Percentiles rank a stretch among this genome's conserved stretches.
Conservation (phyloP, 2,329 filamentous ascomycete genomes). For the Epichloe uncinata region DNA sequence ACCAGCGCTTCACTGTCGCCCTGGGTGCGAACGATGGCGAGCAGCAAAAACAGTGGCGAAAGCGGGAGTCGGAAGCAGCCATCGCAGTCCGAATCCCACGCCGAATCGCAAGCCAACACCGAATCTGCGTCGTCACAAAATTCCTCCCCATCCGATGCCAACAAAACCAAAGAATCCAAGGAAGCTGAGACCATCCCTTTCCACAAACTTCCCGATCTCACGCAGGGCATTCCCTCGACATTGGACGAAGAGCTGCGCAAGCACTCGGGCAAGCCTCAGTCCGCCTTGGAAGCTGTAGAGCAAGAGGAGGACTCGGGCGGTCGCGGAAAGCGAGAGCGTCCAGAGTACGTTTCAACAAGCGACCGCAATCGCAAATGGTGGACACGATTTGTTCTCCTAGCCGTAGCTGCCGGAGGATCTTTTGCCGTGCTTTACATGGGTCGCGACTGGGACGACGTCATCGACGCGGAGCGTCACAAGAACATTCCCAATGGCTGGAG, state of each 20-base stretch:
- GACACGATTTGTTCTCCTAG: conserved; percentile 60
- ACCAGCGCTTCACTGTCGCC: conserved; percentile 11
- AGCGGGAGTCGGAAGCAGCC: conserved; percentile 4
- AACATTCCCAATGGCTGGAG: conserved; percentile 74
- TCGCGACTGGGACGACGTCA: conserved; percentile 74
- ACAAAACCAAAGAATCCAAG: conserved; percentile 14
- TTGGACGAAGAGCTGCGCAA: conserved; percentile 60
- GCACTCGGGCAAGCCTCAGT: conserved; percentile 21
- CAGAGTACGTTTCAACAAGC: conserved; percentile 81
- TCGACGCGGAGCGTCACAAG: conserved; percentile 53
- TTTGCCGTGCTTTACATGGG: conserved; percentile 62
- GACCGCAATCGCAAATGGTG: conserved; percentile 68
- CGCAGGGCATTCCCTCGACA: conserved; percentile 88
- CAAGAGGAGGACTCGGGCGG: conserved; percentile 19
- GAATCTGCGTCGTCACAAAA: conserved; percentile 4
- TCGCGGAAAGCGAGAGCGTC: conserved; percentile 33
- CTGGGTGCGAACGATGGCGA: conserved; percentile 18
- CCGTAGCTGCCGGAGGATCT: conserved; percentile 41
- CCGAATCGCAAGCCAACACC: conserved; percentile 1
- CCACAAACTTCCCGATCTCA: conserved; percentile 73
- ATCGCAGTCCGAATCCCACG: neutral
- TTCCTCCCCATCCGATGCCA: neutral
- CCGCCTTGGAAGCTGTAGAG: conserved; percentile 23
- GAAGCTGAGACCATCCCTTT: conserved; percentile 35
- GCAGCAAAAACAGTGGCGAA: conserved; percentile 7